These are phyloP conservation scores for Kalanchoe fedtschenkoi DNA, from an alignment of 164 flowering plant genomes.

Conservation along the genomic window DNA sequence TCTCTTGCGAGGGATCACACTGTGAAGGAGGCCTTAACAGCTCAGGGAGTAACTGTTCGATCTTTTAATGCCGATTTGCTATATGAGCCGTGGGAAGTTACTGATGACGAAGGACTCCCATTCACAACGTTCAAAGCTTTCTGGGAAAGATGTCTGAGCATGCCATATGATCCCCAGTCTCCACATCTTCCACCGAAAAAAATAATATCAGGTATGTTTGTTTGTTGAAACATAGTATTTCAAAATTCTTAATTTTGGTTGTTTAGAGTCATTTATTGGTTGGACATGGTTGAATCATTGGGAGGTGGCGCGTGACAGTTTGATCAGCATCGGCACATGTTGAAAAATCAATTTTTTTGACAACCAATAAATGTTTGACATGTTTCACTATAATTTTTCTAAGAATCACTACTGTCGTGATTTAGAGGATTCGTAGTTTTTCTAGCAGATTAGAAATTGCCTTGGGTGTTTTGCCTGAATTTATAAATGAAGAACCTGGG, in stretches of 20 bases:
- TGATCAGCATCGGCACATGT: too few relatives aligned
- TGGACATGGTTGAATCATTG: too few relatives aligned
- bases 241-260: too few relatives aligned
- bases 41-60: slow-evolving; percentile 60
- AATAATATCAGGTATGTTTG: slow-evolving; percentile 58
- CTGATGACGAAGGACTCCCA: slow-evolving; percentile 61
- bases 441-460: too few relatives aligned
- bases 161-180: slow-evolving; percentile 90
- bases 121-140: slow-evolving; percentile 72
- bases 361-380: too few relatives aligned
- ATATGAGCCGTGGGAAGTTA: slow-evolving; percentile 95
- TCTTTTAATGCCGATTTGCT: slow-evolving; percentile 92
- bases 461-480: too few relatives aligned
- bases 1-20: slow-evolving; percentile 89
- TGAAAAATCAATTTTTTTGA: too few relatives aligned
- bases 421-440: too few relatives aligned
- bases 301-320: too few relatives aligned
- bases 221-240: not conserved
- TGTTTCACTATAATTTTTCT: not conserved
- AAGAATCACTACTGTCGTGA: too few relatives aligned
- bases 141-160: slow-evolving; percentile 95
- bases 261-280: too few relatives aligned
- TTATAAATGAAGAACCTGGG: too few relatives aligned
- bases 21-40: slow-evolving; percentile 66
- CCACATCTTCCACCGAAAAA: slow-evolving; percentile 95